Percentiles rank a stretch among this genome's conserved stretches.
Conservation (phyloP, 768 basidiomycete species). For the Suillus subluteus region DNA sequence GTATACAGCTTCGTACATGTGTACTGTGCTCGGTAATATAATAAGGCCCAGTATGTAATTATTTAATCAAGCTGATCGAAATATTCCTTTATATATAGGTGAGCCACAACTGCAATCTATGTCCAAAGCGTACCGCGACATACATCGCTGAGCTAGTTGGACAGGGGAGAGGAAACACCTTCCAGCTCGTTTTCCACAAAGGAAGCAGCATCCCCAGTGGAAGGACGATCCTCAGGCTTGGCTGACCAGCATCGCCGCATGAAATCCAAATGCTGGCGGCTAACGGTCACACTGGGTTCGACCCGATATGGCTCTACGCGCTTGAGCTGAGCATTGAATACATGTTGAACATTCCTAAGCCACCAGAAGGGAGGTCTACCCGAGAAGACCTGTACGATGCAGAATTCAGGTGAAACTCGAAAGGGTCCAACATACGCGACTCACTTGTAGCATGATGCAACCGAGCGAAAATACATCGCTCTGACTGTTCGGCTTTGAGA, state of each 20-base stretch:
- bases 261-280: neutral
- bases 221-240: neutral
- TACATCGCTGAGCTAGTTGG: neutral
- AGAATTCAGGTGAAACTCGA: slow-evolving; percentile 1
- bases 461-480: slow-evolving; percentile 3
- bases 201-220: neutral
- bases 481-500: neutral
- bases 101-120: neutral
- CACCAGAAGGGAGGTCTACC: slow-evolving; percentile 2
- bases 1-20: neutral
- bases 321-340: neutral
- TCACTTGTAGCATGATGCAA: slow-evolving; percentile 3
- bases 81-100: neutral
- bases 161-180: neutral
- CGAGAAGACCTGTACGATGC: neutral
- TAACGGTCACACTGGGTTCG: neutral
- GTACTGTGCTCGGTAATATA: neutral
- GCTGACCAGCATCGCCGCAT: slow-evolving; percentile 1
- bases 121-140: neutral
- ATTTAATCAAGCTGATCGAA: neutral
- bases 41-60: no score
- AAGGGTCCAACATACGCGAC: neutral
- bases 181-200: neutral
- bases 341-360: neutral
- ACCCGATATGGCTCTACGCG: neutral